These are phyloP conservation scores for Fusarium buxicola DNA, from an alignment of 2,329 filamentous ascomycete genomes.

Conservation along the genomic window DNA sequence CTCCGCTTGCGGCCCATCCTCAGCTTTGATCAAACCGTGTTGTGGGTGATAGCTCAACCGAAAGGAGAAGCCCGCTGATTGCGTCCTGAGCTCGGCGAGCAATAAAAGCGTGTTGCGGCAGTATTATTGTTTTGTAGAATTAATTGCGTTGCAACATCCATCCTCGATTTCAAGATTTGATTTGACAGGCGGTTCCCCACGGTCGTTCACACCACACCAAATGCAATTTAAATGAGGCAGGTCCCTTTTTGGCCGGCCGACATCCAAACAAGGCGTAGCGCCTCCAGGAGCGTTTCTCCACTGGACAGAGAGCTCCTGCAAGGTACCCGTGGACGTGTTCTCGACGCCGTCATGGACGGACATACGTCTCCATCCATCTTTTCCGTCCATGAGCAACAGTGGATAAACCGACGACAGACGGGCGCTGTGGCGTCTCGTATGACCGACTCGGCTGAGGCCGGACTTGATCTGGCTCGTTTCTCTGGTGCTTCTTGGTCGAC, in stretches of 20 bases:
- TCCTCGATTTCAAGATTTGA: constrained; percentile 25
- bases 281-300: constrained; percentile 5
- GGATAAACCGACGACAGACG: constrained; percentile 17
- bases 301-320: constrained; percentile 38
- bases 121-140: constrained; percentile 28
- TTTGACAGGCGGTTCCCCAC: constrained; percentile 39
- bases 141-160: constrained; percentile 23
- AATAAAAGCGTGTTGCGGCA: background rate
- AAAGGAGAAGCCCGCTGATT: constrained; percentile 20
- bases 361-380: constrained; percentile 3
- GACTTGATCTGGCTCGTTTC: constrained; percentile 22
- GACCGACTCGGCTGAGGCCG: constrained; percentile 27
- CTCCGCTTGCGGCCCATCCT: constrained; percentile 22
- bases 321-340: constrained; percentile 37
- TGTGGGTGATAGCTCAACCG: constrained; percentile 13
- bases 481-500: constrained; percentile 19
- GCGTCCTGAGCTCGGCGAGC: background rate
- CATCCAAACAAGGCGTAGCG: constrained; percentile 31
- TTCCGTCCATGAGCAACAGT: constrained; percentile 1
- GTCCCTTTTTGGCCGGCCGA: constrained; percentile 40
- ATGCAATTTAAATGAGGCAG: constrained; percentile 44
- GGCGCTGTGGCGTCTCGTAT: constrained; percentile 35
- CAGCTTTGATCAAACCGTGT: constrained; percentile 27
- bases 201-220: constrained; percentile 28
- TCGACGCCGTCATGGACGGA: constrained; percentile 28